Evolutionary conservation across 441 rosid species (phyloP).

Genomic region (Codiaeum variegatum): DNA sequence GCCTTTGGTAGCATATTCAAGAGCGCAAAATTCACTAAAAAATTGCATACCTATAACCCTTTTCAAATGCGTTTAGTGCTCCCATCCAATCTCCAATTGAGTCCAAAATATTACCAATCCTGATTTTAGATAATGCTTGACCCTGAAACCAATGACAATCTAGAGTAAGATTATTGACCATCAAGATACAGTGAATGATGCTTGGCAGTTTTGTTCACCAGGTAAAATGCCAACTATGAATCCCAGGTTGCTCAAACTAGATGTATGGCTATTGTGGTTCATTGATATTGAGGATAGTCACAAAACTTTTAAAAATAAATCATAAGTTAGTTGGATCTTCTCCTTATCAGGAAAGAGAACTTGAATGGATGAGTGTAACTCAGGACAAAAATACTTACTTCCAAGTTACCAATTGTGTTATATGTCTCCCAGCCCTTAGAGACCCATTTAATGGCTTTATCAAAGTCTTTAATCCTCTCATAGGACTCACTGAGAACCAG

Average conservation of each 20-base stretch:
- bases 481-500: constrained; percentile 85
- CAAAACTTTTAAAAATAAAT: not conserved
- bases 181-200: not conserved
- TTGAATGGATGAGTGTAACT: constrained; percentile 9
- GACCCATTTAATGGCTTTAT: constrained; percentile 79
- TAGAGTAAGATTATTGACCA: constrained; percentile 17
- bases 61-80: constrained; percentile 74
- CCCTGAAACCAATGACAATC: constrained; percentile 54
- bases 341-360: constrained; percentile 2
- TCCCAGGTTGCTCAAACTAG: constrained; percentile 10
- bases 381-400: constrained; percentile 48
- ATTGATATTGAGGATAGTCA: not conserved
- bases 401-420: constrained; percentile 70
- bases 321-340: not conserved
- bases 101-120: constrained; percentile 80
- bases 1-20: no score
- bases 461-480: constrained; percentile 72
- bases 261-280: not conserved
- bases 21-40: not conserved
- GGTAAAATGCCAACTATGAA: constrained; percentile 13
- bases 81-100: constrained; percentile 63
- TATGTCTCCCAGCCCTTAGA: constrained; percentile 60
- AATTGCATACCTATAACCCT: constrained; percentile 61
- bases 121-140: constrained; percentile 80
- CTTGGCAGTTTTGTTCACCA: constrained; percentile 11